phyloP scores from a whole-genome alignment of 1,284 basidiomycete species.

The Papiliotrema terrestris region DNA sequence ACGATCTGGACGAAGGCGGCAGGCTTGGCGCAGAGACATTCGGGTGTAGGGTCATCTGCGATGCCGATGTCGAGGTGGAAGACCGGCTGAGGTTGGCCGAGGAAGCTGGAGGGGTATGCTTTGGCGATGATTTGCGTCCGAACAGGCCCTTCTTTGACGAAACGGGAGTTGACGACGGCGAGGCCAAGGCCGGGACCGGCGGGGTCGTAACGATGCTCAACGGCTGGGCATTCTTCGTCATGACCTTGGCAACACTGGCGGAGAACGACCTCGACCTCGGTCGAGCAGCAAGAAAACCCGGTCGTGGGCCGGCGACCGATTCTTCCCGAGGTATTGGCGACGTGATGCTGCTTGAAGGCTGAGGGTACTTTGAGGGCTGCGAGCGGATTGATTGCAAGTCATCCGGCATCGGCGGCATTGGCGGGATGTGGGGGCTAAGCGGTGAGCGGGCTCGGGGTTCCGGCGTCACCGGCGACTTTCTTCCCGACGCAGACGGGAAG shows the following conservation, averaged over 20 bases:
- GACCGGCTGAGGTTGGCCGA: background rate
- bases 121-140: background rate
- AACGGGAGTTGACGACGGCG: conserved; percentile 5
- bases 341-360: conserved; percentile 18
- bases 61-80: background rate
- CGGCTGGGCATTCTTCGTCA: conserved; percentile 7
- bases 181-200: conserved; percentile 7
- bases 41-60: background rate
- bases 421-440: conserved; percentile 11
- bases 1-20: conserved; percentile 21
- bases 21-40: conserved; percentile 14
- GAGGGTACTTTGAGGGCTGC: conserved; percentile 12
- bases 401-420: conserved; percentile 6
- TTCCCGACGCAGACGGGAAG: conserved; percentile 9
- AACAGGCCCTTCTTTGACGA: conserved; percentile 5
- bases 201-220: conserved; percentile 14
- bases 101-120: background rate
- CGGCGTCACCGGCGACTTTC: conserved; percentile 11
- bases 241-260: conserved; percentile 28
- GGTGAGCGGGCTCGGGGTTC: conserved; percentile 12
- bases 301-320: conserved; percentile 7
- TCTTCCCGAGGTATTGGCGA: conserved; percentile 7
- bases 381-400: conserved; percentile 4
- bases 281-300: conserved; percentile 19
- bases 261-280: conserved; percentile 42